Conservation (phyloP, 2,329 filamentous ascomycete genomes). For the Dothidotthia symphoricarpi region DNA sequence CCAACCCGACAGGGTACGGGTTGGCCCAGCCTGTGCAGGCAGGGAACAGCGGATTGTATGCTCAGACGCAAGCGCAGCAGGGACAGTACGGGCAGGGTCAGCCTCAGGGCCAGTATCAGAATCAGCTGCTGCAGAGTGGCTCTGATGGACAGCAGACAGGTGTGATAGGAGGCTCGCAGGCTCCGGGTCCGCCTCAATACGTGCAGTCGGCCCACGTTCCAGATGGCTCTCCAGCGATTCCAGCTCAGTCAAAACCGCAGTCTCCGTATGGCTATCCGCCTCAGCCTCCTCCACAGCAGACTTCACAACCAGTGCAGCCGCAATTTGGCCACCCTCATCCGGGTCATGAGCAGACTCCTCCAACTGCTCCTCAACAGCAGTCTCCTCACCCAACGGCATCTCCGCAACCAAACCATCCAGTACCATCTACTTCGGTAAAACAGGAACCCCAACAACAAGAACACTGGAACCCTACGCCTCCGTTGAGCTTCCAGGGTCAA, state of each 20-base stretch:
- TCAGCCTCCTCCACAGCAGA: too few relatives aligned
- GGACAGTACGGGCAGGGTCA: slow-evolving; percentile 13
- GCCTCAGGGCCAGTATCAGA: slow-evolving; percentile 9
- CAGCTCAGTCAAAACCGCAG: slow-evolving; percentile 8
- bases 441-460: slow-evolving; percentile 14
- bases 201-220: slow-evolving; percentile 13
- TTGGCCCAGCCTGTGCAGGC: slow-evolving; percentile 13
- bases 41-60: slow-evolving; percentile 6
- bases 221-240: slow-evolving; percentile 10
- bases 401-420: slow-evolving; percentile 12
- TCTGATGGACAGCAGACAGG: slow-evolving; percentile 28
- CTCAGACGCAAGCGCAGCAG: slow-evolving; percentile 9
- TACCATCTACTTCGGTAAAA: slow-evolving; percentile 13
- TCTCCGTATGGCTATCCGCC: slow-evolving; percentile 7
- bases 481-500: slow-evolving; percentile 14
- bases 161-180: slow-evolving; percentile 18
- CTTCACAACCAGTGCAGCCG: too few relatives aligned
- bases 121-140: slow-evolving; percentile 11
- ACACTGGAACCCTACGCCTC: slow-evolving; percentile 24
- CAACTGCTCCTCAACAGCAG: slow-evolving; percentile 6
- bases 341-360: slow-evolving; percentile 2
- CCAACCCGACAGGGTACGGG: slow-evolving; percentile 11
- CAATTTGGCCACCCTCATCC: neutral
- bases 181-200: slow-evolving; percentile 4
- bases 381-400: slow-evolving; percentile 9